These are phyloP conservation scores for Phytophthora capsici DNA, from an alignment of 352 stramenopile genomes.

Conservation along the genomic window DNA sequence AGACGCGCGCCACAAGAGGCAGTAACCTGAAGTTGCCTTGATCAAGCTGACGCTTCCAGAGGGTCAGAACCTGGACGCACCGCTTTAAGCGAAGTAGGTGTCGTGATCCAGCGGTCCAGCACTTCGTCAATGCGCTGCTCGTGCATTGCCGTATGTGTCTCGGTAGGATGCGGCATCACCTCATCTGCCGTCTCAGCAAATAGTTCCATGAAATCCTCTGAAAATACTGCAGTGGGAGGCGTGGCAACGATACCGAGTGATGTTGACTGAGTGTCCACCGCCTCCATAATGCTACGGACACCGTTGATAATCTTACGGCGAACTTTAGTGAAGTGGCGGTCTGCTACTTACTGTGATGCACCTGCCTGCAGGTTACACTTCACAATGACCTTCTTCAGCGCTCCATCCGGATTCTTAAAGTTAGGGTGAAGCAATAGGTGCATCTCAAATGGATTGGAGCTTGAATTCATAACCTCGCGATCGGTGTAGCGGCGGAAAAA, in stretches of 20 bases:
- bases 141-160: neutral
- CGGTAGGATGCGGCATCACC: too few relatives aligned
- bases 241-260: too few relatives aligned
- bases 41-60: neutral
- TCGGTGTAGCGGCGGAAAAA: slow-evolving; percentile 17
- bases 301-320: too few relatives aligned
- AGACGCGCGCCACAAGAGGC: neutral
- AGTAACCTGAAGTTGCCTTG: too few relatives aligned
- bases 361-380: slow-evolving; percentile 6
- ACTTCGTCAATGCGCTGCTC: neutral
- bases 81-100: neutral
- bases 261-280: too few relatives aligned
- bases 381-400: slow-evolving; percentile 3
- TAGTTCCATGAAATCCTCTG: neutral
- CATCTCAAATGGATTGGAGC: slow-evolving; percentile 9
- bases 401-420: slow-evolving; percentile 8
- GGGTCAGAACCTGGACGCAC: neutral
- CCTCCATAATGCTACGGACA: too few relatives aligned
- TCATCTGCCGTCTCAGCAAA: neutral
- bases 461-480: slow-evolving; percentile 10
- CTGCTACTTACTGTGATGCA: too few relatives aligned
- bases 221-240: neutral
- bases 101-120: neutral
- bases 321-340: too few relatives aligned
- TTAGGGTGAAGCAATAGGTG: slow-evolving; percentile 12